These are phyloP conservation scores for Carex pumila DNA, from an alignment of 176 grass and related monocot genomes.

Conservation along the genomic window DNA sequence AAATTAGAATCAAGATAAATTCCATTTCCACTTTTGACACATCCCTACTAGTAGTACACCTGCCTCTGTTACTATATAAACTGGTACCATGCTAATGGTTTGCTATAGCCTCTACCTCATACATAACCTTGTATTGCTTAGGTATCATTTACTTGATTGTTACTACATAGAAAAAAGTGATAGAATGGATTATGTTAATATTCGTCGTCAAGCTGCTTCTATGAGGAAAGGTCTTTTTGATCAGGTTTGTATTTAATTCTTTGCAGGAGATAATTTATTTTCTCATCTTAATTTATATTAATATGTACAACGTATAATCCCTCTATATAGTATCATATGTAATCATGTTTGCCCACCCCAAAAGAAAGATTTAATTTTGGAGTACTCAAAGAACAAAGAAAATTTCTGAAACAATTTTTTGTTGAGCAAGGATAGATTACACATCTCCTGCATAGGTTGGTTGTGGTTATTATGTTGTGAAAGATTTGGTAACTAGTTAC, in stretches of 20 bases:
- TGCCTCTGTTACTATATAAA: slow-evolving; percentile 62
- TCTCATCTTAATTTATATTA: background rate
- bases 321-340: background rate
- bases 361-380: background rate
- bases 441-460: background rate
- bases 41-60: slow-evolving; percentile 21
- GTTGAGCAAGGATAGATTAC: background rate
- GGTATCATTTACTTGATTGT: slow-evolving; percentile 5
- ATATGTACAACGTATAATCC: background rate
- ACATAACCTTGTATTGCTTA: slow-evolving; percentile 20
- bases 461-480: background rate
- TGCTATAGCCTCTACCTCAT: slow-evolving; percentile 20
- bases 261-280: slow-evolving; percentile 5
- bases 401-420: background rate
- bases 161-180: background rate
- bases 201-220: slow-evolving; percentile 63
- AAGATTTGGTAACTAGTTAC: background rate
- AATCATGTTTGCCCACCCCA: background rate
- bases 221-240: slow-evolving; percentile 90
- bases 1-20: slow-evolving; percentile 52
- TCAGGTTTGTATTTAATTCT: slow-evolving; percentile 50
- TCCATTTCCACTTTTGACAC: slow-evolving; percentile 37
- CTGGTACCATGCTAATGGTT: slow-evolving; percentile 17
- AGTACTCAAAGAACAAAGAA: background rate
- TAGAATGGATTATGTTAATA: slow-evolving; percentile 75